These are phyloP conservation scores for Phyllosticta ampelicida DNA, from an alignment of 2,329 filamentous ascomycete genomes.

Conservation along the genomic window DNA sequence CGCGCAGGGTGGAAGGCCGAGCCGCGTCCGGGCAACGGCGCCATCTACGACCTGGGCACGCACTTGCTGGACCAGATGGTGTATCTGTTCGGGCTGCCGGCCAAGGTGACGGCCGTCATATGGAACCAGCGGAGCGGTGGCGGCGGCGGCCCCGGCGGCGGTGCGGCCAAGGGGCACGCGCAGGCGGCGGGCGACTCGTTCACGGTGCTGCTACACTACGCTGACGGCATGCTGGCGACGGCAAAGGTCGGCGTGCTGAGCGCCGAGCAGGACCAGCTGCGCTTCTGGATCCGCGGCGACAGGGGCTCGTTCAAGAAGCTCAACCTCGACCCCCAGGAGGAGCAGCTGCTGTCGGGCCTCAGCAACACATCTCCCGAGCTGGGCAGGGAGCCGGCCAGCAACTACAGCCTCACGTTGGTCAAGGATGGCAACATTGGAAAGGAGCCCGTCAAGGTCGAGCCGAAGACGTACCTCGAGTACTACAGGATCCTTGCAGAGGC, in stretches of 20 bases:
- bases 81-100: conserved; percentile 57
- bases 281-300: conserved; percentile 67
- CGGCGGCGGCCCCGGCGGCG: no score
- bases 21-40: conserved; percentile 53
- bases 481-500: conserved; percentile 48
- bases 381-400: conserved; percentile 50
- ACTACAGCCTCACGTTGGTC: conserved; percentile 50
- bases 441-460: conserved; percentile 37
- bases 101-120: conserved; percentile 55
- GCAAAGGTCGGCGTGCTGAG: conserved; percentile 60
- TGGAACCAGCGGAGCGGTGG: conserved; percentile 52
- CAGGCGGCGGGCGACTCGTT: conserved; percentile 45
- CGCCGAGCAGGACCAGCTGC: conserved; percentile 56
- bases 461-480: conserved; percentile 57
- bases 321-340: conserved; percentile 63
- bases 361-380: conserved; percentile 52
- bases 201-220: conserved; percentile 57
- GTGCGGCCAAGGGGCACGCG: conserved; percentile 15
- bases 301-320: conserved; percentile 67
- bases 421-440: conserved; percentile 42
- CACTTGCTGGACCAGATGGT: conserved; percentile 70
- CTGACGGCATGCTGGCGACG: conserved; percentile 51
- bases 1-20: conserved; percentile 54
- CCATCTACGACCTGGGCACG: conserved; percentile 63
- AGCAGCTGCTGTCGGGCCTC: conserved; percentile 55